Conservation (phyloP, 2,329 filamentous ascomycete genomes). For the Curvularia hawaiiensis region DNA sequence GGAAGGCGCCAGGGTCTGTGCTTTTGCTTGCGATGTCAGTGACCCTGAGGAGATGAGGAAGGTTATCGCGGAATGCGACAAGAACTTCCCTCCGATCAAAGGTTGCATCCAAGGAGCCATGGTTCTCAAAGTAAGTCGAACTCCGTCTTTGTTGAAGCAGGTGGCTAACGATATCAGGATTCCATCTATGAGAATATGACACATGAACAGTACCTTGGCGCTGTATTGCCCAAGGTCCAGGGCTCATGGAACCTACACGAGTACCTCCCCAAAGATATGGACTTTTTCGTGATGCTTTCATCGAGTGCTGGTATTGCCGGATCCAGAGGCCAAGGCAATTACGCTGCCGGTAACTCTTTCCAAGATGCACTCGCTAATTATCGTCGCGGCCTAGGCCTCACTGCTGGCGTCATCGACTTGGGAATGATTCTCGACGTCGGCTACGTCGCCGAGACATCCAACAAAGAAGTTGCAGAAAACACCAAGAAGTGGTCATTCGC, state of each 20-base stretch:
- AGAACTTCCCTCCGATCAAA: slow-evolving; percentile 20
- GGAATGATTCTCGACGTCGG: slow-evolving; percentile 5
- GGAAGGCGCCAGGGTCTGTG: neutral
- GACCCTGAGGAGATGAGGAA: neutral
- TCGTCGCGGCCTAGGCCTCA: no score
- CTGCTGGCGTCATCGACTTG: slow-evolving; percentile 7
- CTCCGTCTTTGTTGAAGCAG: no score
- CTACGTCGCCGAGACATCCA: no score
- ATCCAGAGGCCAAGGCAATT: slow-evolving; percentile 24
- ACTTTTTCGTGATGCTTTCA: slow-evolving; percentile 28
- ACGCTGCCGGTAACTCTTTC: slow-evolving; percentile 24
- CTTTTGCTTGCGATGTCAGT: neutral
- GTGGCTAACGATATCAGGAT: no score
- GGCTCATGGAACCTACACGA: slow-evolving; percentile 32
- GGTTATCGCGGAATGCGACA: neutral
- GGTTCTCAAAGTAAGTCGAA: slow-evolving; percentile 3
- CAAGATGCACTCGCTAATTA: slow-evolving; percentile 10
- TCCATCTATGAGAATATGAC: slow-evolving; percentile 6
- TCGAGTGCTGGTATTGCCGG: slow-evolving; percentile 27
- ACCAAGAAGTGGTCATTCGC: no score
- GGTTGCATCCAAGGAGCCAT: slow-evolving; percentile 25
- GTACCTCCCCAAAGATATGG: slow-evolving; percentile 11
- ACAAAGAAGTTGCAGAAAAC: no score
- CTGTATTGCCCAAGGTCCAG: slow-evolving; percentile 8
- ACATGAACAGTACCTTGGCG: slow-evolving; percentile 2